Evolutionary conservation across 257 asterid genomes (phyloP), one percentile per base, ranked within the genome.

Genomic region (Eucommia ulmoides): DNA sequence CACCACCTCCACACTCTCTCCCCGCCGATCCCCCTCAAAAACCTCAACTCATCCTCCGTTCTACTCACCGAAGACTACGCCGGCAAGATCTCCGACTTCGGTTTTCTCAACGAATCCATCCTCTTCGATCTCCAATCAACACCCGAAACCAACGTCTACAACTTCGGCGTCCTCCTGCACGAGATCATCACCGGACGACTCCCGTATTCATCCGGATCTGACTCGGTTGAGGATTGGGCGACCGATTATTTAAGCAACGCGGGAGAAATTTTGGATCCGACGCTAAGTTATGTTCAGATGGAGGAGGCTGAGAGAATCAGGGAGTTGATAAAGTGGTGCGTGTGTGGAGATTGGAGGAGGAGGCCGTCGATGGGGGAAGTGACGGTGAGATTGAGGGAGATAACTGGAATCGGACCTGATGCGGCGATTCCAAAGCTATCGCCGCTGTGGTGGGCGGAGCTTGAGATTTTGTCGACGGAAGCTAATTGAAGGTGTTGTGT

Each of bases 371-470:
- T 76, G 81, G 56, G 41, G 8, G 91, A 76, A 58, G 74, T 74
- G 51, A 64, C 79, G 3, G 74, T 35, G 2, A 55, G 70, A 41
- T 33, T 88, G 71, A 81, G 85, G 73, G 80, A 71, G 65, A 73
- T 79, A 50, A 88, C 91, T 1, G 81, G 70, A 20, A 74, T 87
- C 15, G 85, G 64, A 16, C 80, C 83, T 0, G 91, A 81, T 50
- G 91, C 59, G 17, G 97, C 94, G 6, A 59, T 68, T 46, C 93
- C 94, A 9, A 71, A 54, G 64, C 33, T 77, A 2, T 83, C 93
- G 22, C 85, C 88, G 33, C 93, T 83, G 44, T 83, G 94, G 97
- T 83, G 93, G 97, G 91, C 97, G n/a, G 97, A 83, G 54, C 77
- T 88, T 15, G 94, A 88, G 74, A 81, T 83, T 53, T 35, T 65